Evolutionary conservation across 768 basidiomycete species (phyloP), one percentile per base, ranked within the genome.

Genomic region (Lactarius indigo): DNA sequence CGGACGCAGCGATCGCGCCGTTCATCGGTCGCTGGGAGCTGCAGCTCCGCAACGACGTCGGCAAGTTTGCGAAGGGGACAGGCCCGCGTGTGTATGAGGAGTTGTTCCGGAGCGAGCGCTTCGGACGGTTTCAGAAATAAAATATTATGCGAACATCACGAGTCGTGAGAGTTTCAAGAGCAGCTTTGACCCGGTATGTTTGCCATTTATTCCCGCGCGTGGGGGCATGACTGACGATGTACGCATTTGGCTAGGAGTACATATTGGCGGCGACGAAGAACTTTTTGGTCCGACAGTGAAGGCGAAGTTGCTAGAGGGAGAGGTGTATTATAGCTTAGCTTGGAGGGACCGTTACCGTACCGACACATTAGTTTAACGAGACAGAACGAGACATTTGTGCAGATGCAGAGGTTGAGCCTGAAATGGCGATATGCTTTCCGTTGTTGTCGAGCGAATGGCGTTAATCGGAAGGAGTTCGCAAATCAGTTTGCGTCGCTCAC

Each of bases 1-100:
- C 87, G 10, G 88, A 89, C 67, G 82, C 84, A 2, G 82, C 84
- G 0, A 68, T 87, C 18, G 76, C 81, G 2, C 85, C 88, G 0
- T 87, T 87, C 79, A 70, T 87, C 23, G 85, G 79, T 15, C 78
- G 87, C 18, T 69, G 81, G 57, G 78, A 80, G 23, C 64, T 83
- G 1, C 56, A 73, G 33, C 66, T 84, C 50, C 75, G 76, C 69
- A 78, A 83, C 61, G 84, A 87, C 50, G 33, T 85, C n/a, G 86
- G 86, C 3, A 77, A 73, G 30, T 88, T 75, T 67, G 37, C 61
- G 7, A 56, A 63, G 6, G 78, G 78, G 17, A 74, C 72, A 23
- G 86, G 84, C 7, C 74, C 78, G 57, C 79, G 77, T 63, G 73
- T 80, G 5, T 76, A 80, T 20, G 35, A 66, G 59, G 76, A 81